Evolutionary conservation across 768 basidiomycete genomes (phyloP).

Genomic region (Mycena crocata): DNA sequence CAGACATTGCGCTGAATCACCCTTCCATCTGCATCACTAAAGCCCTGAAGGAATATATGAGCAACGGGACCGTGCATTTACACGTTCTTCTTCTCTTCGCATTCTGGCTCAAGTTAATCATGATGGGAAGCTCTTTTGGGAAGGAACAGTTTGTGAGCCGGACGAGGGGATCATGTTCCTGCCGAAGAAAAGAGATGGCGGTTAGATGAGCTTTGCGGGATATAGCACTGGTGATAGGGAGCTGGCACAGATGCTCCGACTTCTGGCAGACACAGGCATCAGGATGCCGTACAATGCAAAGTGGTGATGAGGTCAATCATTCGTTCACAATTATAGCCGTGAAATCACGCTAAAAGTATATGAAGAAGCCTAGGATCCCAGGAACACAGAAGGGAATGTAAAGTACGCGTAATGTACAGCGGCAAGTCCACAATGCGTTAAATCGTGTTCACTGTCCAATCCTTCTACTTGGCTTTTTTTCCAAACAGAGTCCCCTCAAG

Average conservation of each 20-base stretch:
- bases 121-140: constrained; percentile 8
- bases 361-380: too few relatives aligned
- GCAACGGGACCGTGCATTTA: constrained; percentile 15
- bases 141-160: constrained; percentile 27
- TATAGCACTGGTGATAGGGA: constrained; percentile 4
- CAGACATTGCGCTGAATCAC: constrained; percentile 28
- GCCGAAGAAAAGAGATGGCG: not conserved
- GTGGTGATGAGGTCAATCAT: not conserved
- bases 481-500: constrained; percentile 24
- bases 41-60: constrained; percentile 17
- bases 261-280: constrained; percentile 17
- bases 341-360: too few relatives aligned
- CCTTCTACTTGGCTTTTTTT: constrained; percentile 18
- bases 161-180: constrained; percentile 30
- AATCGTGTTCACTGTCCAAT: not conserved
- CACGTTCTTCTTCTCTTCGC: not conserved
- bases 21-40: constrained; percentile 25
- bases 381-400: too few relatives aligned
- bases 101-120: not conserved
- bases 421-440: not conserved
- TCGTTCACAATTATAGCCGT: too few relatives aligned
- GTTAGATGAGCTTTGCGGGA: not conserved
- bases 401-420: not conserved
- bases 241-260: constrained; percentile 9
- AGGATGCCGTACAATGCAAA: constrained; percentile 4